These are phyloP conservation scores for Chrysanthemum makinoi DNA, from an alignment of 129 eudicot genomes.

Conservation along the genomic window DNA sequence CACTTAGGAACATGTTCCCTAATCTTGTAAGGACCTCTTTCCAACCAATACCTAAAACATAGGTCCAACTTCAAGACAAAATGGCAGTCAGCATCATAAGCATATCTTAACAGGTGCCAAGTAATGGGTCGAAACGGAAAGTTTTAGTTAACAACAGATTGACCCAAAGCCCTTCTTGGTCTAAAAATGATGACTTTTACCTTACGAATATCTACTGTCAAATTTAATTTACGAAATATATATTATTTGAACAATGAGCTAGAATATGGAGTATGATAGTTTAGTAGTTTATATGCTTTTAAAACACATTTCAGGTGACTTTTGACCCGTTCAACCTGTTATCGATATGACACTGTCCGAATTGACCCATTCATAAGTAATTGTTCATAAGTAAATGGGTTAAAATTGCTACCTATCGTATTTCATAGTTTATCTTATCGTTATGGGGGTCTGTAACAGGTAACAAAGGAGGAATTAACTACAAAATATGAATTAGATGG, in stretches of 20 bases:
- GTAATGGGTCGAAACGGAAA: not conserved
- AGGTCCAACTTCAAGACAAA: too few species aligned
- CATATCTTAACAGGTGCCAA: not conserved
- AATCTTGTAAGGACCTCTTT: conserved; percentile 62
- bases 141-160: too few species aligned
- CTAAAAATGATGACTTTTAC: too few species aligned
- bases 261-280: too few species aligned
- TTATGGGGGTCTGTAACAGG: conserved; percentile 43
- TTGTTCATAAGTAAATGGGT: not conserved
- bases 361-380: not conserved
- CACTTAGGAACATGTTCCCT: conserved; percentile 97
- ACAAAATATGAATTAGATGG: conserved; percentile 76
- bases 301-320: not conserved
- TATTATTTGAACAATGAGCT: not conserved
- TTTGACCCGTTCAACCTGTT: not conserved
- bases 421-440: not conserved
- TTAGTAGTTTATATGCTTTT: not conserved
- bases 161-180: too few species aligned
- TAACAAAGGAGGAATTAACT: conserved; percentile 89
- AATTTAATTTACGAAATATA: not conserved
- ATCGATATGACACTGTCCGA: not conserved
- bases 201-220: too few species aligned
- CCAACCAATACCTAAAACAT: not conserved
- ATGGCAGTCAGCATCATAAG: too few species aligned
- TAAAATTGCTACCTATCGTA: not conserved